Conservation (phyloP, 2,329 filamentous ascomycete genomes). For the Calycina marina region DNA sequence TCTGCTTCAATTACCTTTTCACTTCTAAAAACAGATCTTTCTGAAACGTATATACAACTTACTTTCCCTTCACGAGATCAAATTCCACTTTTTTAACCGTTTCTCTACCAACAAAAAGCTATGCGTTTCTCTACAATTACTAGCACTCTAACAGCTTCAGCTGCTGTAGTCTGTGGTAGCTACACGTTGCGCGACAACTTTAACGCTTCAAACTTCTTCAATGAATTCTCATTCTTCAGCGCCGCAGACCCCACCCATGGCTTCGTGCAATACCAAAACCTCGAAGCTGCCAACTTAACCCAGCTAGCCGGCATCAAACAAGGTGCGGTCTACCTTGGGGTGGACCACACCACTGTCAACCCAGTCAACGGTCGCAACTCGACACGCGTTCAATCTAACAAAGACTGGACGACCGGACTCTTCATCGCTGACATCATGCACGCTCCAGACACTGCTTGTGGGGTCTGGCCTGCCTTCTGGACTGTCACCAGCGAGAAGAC, state of each 20-base stretch:
- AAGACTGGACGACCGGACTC: slow-evolving; percentile 38
- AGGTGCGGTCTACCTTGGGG: slow-evolving; percentile 50
- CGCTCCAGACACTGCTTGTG: slow-evolving; percentile 42
- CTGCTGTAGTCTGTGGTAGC: too few species aligned
- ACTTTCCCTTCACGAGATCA: too few species aligned
- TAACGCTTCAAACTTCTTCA: slow-evolving; percentile 29
- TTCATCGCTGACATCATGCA: slow-evolving; percentile 43
- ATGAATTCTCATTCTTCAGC: slow-evolving; percentile 39
- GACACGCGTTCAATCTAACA: slow-evolving; percentile 47
- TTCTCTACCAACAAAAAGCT: too few species aligned
- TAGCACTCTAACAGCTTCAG: too few species aligned
- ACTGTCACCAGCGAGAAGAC: slow-evolving; percentile 34
- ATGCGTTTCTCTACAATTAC: too few species aligned
- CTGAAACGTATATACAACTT: too few species aligned
- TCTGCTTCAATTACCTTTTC: too few species aligned
- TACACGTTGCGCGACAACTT: slow-evolving; percentile 31
- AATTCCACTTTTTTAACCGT: too few species aligned
- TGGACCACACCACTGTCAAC: slow-evolving; percentile 44
- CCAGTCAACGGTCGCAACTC: slow-evolving; percentile 48
- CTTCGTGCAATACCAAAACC: slow-evolving; percentile 55
- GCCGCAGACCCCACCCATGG: slow-evolving; percentile 56
- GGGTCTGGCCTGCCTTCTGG: slow-evolving; percentile 45
- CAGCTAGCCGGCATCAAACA: slow-evolving; percentile 30
- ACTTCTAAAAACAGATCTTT: too few species aligned
- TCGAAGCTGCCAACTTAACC: slow-evolving; percentile 38